Evolutionary conservation across 2,329 filamentous ascomycete genomes (phyloP), one percentile per base, ranked within the genome.

Genomic region (Scopulariopsis brevicaulis): DNA sequence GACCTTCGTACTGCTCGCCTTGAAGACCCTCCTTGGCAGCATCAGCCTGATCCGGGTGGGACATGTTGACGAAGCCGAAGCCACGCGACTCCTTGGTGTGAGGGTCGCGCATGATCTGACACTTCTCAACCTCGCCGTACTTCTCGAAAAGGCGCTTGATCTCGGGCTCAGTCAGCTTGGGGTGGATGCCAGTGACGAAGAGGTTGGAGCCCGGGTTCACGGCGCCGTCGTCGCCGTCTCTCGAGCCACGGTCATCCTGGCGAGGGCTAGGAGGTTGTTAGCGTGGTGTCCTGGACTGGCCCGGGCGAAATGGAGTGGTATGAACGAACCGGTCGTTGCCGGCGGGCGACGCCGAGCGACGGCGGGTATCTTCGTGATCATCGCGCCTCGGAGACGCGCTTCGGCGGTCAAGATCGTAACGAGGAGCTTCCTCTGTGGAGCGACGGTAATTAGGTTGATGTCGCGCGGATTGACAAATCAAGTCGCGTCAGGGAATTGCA

Each of bases 41-140:
- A 73, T 99, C 94, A 63, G 94, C 94, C 74, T 96, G 89, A 58
- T 97, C 93, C 54, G 90, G 84, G 59, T 90, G 95, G 61, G 91
- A 85, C 93, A 99, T 97, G 80, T 99, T 97, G 71, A 99, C 94
- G 77, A 99, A 99, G 59, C 94, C 94, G 65, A 99, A 99, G 64
- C 94, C 94, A 74, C 94, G 94, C 65, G 93, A 97, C 75, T 99
- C 94, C 77, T 96, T 96, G 68, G 90, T 95, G 74, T 99, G 94
- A 62, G 94, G 94, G 70, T 99, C 94, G 69, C 93, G 85, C 94
- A 99, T 99, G 77, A 99, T 99, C 73, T 96, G 95, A 78, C 93
- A 97, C 77, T 95, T 97, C 77, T 97, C 93, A 56, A 99, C 94
- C 70, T 96, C 91, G 65, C 94, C 94, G 68, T 97, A 97, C 76